Percentiles rank a stretch among this genome's conserved stretches.
phyloP scores from a whole-genome alignment of 1,139 yeast genomes.

The Entelexis sorbosivorans region DNA sequence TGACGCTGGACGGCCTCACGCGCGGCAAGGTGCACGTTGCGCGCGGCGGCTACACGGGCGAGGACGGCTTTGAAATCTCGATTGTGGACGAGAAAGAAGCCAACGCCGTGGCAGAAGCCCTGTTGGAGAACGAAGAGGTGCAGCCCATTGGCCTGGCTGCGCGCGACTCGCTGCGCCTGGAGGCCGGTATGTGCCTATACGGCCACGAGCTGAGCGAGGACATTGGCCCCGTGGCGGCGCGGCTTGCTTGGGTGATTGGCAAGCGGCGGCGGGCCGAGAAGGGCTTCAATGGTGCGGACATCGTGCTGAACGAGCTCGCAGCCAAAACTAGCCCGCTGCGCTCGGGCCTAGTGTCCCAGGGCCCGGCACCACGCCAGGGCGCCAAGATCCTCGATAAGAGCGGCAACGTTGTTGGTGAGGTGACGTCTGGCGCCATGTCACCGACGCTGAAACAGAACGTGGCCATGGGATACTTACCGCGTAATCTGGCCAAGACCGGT shows the following conservation, averaged over 20 bases:
- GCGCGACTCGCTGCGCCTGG: conserved; percentile 84
- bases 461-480: conserved; percentile 81
- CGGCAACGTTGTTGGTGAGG: conserved; percentile 51
- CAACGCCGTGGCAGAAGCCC: conserved; percentile 47
- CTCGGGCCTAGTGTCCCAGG: conserved; percentile 63
- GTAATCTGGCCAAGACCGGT: conserved; percentile 64
- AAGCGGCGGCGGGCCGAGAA: conserved; percentile 52
- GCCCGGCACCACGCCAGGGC: conserved; percentile 93
- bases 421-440: conserved; percentile 85
- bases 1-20: conserved; percentile 34
- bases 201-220: conserved; percentile 79
- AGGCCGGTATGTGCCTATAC: conserved; percentile 96
- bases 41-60: conserved; percentile 96
- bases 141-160: conserved; percentile 94
- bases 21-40: conserved; percentile 48
- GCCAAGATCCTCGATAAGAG: conserved; percentile 47
- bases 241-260: conserved; percentile 80
- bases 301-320: conserved; percentile 57
- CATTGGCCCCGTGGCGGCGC: conserved; percentile 82
- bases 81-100: conserved; percentile 54
- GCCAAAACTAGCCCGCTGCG: conserved; percentile 57
- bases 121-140: conserved; percentile 45
- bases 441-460: conserved; percentile 72
- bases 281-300: conserved; percentile 67
- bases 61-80: conserved; percentile 91